These are phyloP conservation scores for Phoenix roebelenii DNA, from an alignment of 176 grass and related monocot species.

Conservation along the genomic window DNA sequence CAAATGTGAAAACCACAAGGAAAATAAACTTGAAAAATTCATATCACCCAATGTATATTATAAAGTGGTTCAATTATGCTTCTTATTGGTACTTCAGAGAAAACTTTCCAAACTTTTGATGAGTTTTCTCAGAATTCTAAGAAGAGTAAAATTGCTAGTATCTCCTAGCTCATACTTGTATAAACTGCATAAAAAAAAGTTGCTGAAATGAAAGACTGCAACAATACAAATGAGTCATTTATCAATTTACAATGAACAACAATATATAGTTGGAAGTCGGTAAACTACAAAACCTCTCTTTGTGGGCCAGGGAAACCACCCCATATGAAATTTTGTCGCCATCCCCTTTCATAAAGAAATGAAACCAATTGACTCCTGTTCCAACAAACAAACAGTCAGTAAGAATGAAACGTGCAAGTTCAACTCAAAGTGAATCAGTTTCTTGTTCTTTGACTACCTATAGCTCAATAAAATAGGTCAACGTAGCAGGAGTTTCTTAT, in stretches of 20 bases:
- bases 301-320: constrained; percentile 78
- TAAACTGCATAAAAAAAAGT: too few relatives aligned
- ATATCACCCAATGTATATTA: too few relatives aligned
- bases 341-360: constrained; percentile 93
- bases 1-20: too few relatives aligned
- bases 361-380: constrained; percentile 67
- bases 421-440: background rate
- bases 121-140: too few relatives aligned
- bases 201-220: too few relatives aligned
- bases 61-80: too few relatives aligned
- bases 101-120: too few relatives aligned
- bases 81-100: too few relatives aligned
- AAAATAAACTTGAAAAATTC: too few relatives aligned
- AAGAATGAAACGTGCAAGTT: background rate
- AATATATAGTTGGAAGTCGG: constrained; percentile 14
- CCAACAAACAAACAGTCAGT: constrained; percentile 31
- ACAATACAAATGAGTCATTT: too few relatives aligned
- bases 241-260: constrained; percentile 10
- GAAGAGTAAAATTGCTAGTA: too few relatives aligned
- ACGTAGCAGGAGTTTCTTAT: background rate
- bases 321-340: constrained; percentile 92
- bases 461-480: background rate
- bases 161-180: too few relatives aligned
- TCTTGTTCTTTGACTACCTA: background rate
- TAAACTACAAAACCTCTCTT: constrained; percentile 50